phyloP scores from a whole-genome alignment of 345 rosid species.

The Bruguiera gymnorhiza region DNA sequence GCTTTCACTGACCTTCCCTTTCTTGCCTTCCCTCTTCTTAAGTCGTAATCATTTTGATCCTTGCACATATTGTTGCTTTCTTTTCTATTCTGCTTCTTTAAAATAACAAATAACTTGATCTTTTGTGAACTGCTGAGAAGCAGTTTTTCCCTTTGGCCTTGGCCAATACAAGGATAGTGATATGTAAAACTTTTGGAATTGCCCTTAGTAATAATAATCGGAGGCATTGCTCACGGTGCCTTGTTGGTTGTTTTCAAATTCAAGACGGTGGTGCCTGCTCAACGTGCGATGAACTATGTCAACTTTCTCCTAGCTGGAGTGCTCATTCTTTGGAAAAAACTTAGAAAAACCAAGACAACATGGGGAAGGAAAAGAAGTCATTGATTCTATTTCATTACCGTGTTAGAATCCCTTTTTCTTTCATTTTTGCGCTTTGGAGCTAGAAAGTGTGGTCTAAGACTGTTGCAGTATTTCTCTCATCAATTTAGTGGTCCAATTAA shows the following conservation, averaged over 20 bases:
- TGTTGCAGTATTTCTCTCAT: neutral
- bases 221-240: neutral
- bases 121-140: neutral
- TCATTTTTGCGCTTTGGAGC: neutral
- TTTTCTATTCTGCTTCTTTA: neutral
- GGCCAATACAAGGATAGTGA: no score
- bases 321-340: neutral
- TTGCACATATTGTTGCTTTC: neutral
- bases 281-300: neutral
- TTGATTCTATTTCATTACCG: no score
- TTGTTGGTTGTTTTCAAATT: neutral
- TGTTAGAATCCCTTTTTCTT: neutral
- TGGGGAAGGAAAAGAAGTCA: no score
- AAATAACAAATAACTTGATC: neutral
- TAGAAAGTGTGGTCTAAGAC: neutral
- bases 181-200: neutral
- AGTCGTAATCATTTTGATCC: neutral
- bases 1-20: conserved; percentile 6
- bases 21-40: neutral
- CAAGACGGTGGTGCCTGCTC: neutral
- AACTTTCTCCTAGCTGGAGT: neutral
- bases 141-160: neutral
- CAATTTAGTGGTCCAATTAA: neutral
- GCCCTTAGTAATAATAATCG: neutral
- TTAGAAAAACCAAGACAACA: no score